Conservation (phyloP, 2,329 filamentous ascomycete genomes). For the Xylariaceae sp. region DNA sequence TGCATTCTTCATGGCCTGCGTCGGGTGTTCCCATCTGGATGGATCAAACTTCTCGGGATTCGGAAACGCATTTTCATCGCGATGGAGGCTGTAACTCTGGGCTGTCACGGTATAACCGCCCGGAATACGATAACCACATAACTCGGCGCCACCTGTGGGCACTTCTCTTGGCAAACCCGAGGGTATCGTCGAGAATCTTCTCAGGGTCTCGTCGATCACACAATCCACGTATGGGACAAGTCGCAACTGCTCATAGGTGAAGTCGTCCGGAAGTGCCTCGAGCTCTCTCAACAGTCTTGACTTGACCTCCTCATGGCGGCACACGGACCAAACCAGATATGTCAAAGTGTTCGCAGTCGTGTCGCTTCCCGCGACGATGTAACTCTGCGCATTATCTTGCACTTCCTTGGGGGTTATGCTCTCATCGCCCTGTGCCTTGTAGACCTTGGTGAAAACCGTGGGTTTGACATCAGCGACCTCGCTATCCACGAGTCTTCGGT, state of each 20-base stretch:
- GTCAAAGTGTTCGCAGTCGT: constrained; percentile 47
- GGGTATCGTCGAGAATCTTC: constrained; percentile 33
- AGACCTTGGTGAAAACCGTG: constrained; percentile 37
- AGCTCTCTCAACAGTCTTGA: constrained; percentile 21
- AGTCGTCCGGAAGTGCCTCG: constrained; percentile 22
- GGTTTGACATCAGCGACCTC: constrained; percentile 23
- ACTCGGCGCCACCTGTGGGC: constrained; percentile 29
- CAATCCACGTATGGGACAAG: constrained; percentile 33
- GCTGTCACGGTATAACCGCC: constrained; percentile 33
- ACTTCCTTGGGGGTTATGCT: constrained; percentile 20
- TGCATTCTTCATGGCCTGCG: constrained; percentile 26
- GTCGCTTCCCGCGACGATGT: constrained; percentile 48
- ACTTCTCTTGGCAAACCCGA: constrained; percentile 32
- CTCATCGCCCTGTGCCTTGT: constrained; percentile 31
- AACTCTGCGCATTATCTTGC: constrained; percentile 24
- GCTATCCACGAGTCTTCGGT: constrained; percentile 17
- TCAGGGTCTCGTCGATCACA: constrained; percentile 29
- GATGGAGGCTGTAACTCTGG: constrained; percentile 39
- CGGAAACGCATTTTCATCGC: constrained; percentile 33
- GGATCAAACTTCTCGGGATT: constrained; percentile 33
- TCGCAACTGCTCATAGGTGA: constrained; percentile 31
- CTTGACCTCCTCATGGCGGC: constrained; percentile 29
- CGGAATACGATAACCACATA: constrained; percentile 34
- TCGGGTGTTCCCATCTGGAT: constrained; percentile 24
- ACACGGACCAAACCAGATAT: constrained; percentile 41